Conservation (phyloP, 306 rosid genomes). For the Arachis stenosperma region DNA sequence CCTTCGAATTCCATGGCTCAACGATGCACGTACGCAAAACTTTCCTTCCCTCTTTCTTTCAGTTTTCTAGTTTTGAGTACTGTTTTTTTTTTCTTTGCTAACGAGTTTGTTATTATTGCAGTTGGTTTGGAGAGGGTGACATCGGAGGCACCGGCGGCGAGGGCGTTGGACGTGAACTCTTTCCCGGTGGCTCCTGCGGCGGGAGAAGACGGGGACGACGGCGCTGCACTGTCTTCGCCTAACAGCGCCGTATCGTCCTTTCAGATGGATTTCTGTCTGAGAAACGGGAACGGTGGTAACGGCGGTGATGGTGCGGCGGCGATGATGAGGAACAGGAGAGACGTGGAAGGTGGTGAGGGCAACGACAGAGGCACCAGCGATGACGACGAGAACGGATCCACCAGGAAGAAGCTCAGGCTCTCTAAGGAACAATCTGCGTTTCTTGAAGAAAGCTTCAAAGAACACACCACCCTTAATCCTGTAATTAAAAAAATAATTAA, state of each 20-base stretch:
- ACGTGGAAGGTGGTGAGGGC: constrained; percentile 42
- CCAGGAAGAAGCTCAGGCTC: constrained; percentile 89
- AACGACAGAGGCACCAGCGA: constrained; percentile 64
- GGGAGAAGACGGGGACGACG: constrained; percentile 53
- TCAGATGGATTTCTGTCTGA: constrained; percentile 64
- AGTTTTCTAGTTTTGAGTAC: neutral
- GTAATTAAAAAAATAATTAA: constrained; percentile 36
- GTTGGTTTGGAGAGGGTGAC: constrained; percentile 56
- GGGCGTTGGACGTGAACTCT: constrained; percentile 62
- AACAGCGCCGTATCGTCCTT: constrained; percentile 71
- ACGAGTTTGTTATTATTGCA: constrained; percentile 19
- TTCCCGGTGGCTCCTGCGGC: constrained; percentile 23
- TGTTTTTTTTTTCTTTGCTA: neutral
- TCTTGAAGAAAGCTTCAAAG: constrained; percentile 93
- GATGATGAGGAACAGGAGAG: constrained; percentile 47
- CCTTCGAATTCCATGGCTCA: constrained; percentile 77
- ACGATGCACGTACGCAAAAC: constrained; percentile 56
- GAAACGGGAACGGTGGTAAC: constrained; percentile 22
- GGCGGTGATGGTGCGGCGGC: too few species aligned
- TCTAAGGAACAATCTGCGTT: constrained; percentile 89
- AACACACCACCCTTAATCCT: constrained; percentile 90
- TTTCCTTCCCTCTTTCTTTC: neutral
- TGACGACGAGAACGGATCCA: constrained; percentile 84
- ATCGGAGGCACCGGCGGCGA: constrained; percentile 40
- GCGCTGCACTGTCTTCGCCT: constrained; percentile 69